Conservation (phyloP, 1,284 basidiomycete species). For the Golubevia sp. region DNA sequence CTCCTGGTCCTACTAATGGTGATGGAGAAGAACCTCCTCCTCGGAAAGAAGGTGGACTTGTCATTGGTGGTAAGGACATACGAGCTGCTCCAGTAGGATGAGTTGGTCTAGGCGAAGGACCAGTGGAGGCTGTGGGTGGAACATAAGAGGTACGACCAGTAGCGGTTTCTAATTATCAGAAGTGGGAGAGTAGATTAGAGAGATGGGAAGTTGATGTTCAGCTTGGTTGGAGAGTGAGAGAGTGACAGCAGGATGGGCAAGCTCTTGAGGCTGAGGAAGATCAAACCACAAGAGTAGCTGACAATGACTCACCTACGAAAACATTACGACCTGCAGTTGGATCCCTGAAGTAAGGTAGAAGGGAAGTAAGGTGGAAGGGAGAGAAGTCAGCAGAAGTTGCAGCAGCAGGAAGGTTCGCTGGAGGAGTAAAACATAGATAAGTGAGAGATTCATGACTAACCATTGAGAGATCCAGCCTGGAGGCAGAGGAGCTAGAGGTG, state of each 20-base stretch:
- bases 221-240: not conserved
- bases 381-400: not conserved
- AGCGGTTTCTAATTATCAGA: constrained; percentile 39
- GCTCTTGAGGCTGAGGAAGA: not conserved
- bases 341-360: constrained; percentile 29
- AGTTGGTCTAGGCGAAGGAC: constrained; percentile 30
- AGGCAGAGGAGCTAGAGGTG: constrained; percentile 21
- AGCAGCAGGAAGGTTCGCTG: not conserved
- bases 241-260: not conserved
- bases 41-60: constrained; percentile 39
- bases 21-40: constrained; percentile 15
- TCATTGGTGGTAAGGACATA: constrained; percentile 60
- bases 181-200: not conserved
- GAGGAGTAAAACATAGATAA: too few species aligned
- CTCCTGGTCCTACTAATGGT: constrained; percentile 23
- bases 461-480: constrained; percentile 57
- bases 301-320: constrained; percentile 22
- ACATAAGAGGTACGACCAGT: constrained; percentile 57
- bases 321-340: constrained; percentile 47
- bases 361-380: not conserved
- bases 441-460: too few species aligned
- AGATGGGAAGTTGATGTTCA: not conserved
- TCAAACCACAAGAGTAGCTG: not conserved
- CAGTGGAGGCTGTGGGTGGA: constrained; percentile 31
- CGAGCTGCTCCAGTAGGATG: constrained; percentile 50